Evolutionary conservation across 23 red algal genomes (phyloP).

Genomic region (Cyanidium caldarium): DNA sequence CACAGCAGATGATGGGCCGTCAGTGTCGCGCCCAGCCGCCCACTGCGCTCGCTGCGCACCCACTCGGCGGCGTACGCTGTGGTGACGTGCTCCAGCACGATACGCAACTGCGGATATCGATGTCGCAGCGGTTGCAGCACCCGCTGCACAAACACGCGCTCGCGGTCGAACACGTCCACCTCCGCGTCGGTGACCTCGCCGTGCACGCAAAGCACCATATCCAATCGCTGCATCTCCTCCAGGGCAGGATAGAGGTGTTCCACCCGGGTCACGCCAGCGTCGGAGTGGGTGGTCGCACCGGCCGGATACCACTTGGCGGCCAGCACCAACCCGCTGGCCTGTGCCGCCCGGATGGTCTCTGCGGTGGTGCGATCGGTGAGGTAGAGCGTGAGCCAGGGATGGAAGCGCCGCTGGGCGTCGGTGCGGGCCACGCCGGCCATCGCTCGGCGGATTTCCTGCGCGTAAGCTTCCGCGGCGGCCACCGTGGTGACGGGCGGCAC

Average conservation of each 20-base stretch:
- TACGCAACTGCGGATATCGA: slow-evolving; percentile 37
- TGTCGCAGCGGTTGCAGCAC: slow-evolving; percentile 25
- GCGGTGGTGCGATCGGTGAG: slow-evolving; percentile 57
- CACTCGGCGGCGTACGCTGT: slow-evolving; percentile 47
- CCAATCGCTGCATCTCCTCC: slow-evolving; percentile 40
- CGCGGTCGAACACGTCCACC: slow-evolving; percentile 71
- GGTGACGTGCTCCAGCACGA: slow-evolving; percentile 89
- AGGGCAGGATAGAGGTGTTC: slow-evolving; percentile 30
- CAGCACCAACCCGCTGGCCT: slow-evolving; percentile 33
- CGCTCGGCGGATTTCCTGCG: slow-evolving; percentile 48
- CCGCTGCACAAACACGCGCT: slow-evolving; percentile 33
- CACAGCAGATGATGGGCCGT: slow-evolving; percentile 76
- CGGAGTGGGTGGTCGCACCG: slow-evolving; percentile 84
- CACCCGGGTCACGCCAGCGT: slow-evolving; percentile 48
- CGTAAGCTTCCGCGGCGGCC: slow-evolving; percentile 30
- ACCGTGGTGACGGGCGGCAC: slow-evolving; percentile 53
- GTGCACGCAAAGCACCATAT: slow-evolving; percentile 77
- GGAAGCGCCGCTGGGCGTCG: not conserved
- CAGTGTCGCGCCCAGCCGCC: slow-evolving; percentile 47
- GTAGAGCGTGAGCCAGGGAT: slow-evolving; percentile 70
- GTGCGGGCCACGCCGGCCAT: slow-evolving; percentile 11
- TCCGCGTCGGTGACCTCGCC: slow-evolving; percentile 43
- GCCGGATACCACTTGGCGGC: slow-evolving; percentile 91
- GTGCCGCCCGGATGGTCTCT: slow-evolving; percentile 33
- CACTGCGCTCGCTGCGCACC: slow-evolving; percentile 12